Evolutionary conservation across 306 rosid species (phyloP).

Genomic region (Adenanthera pavonina): DNA sequence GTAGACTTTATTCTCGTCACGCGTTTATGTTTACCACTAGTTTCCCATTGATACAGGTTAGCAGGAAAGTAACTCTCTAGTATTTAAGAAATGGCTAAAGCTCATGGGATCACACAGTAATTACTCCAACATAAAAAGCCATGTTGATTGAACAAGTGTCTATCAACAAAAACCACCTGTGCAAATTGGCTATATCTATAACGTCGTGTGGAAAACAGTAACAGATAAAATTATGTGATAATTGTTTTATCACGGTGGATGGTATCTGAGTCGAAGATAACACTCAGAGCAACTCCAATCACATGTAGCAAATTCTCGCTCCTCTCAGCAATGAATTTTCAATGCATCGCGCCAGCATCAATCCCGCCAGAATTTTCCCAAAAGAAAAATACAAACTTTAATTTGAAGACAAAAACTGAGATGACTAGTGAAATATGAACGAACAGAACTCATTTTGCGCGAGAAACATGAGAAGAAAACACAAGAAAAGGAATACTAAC

Average conservation of each 20-base stretch:
- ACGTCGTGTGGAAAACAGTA: background rate
- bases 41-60: slow-evolving; percentile 15
- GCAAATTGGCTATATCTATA: slow-evolving; percentile 5
- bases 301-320: slow-evolving; percentile 28
- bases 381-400: background rate
- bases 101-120: background rate
- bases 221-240: background rate
- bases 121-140: slow-evolving; percentile 13
- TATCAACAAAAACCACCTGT: slow-evolving; percentile 19
- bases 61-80: background rate
- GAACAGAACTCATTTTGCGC: background rate
- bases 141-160: background rate
- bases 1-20: slow-evolving; percentile 1
- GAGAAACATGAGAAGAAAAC: slow-evolving; percentile 21
- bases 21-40: background rate
- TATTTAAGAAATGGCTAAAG: background rate
- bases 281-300: slow-evolving; percentile 25
- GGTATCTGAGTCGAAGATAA: slow-evolving; percentile 31
- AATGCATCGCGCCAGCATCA: slow-evolving; percentile 29
- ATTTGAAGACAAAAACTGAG: slow-evolving; percentile 3
- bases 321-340: slow-evolving; percentile 35
- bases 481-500: slow-evolving; percentile 4
- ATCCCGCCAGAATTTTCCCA: slow-evolving; percentile 23
- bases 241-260: slow-evolving; percentile 21
- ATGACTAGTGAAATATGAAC: slow-evolving; percentile 3